A percentile compares a stretch with the other conserved stretches of the same genome.
phyloP scores from a whole-genome alignment of 352 stramenopile species.

The Globisporangium splendens region DNA sequence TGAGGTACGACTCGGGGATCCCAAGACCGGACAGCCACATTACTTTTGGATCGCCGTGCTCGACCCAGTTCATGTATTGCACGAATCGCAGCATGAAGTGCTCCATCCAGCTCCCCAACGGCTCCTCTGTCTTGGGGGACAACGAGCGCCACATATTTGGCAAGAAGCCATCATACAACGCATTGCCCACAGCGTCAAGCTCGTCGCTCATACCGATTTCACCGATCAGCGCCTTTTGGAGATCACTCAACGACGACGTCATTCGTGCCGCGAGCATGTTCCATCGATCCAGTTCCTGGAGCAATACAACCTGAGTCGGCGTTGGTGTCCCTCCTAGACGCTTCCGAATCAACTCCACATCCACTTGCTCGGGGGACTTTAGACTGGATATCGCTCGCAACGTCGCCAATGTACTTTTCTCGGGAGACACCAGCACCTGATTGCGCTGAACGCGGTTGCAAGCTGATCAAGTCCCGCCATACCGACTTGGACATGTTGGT shows the following conservation, averaged over 20 bases:
- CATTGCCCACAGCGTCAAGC: slow-evolving; percentile 89
- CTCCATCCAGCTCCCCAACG: slow-evolving; percentile 94
- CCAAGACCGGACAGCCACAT: slow-evolving; percentile 94
- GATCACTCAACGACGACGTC: slow-evolving; percentile 77
- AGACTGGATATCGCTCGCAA: slow-evolving; percentile 88
- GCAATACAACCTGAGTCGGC: slow-evolving; percentile 90
- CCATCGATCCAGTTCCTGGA: slow-evolving; percentile 95
- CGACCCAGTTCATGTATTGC: slow-evolving; percentile 92
- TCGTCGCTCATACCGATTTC: slow-evolving; percentile 97
- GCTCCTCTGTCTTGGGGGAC: slow-evolving; percentile 92
- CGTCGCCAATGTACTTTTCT: slow-evolving; percentile 91
- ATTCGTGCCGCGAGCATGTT: slow-evolving; percentile 90
- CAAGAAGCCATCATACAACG: slow-evolving; percentile 92
- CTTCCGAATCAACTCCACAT: slow-evolving; percentile 88
- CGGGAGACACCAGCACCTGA: slow-evolving; percentile 78
- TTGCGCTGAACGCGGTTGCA: slow-evolving; percentile 87
- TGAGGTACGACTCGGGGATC: slow-evolving; percentile 95
- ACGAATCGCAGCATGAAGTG: slow-evolving; percentile 87
- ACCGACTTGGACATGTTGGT: slow-evolving; percentile 94
- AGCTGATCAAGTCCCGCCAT: slow-evolving; percentile 90
- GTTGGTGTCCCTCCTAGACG: slow-evolving; percentile 64
- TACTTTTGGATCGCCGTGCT: slow-evolving; percentile 84
- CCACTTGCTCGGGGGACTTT: slow-evolving; percentile 89
- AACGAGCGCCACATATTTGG: slow-evolving; percentile 89
- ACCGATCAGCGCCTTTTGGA: slow-evolving; percentile 91